Conservation (phyloP, 2,329 filamentous ascomycete species). For the Blumeriella jaapii region DNA sequence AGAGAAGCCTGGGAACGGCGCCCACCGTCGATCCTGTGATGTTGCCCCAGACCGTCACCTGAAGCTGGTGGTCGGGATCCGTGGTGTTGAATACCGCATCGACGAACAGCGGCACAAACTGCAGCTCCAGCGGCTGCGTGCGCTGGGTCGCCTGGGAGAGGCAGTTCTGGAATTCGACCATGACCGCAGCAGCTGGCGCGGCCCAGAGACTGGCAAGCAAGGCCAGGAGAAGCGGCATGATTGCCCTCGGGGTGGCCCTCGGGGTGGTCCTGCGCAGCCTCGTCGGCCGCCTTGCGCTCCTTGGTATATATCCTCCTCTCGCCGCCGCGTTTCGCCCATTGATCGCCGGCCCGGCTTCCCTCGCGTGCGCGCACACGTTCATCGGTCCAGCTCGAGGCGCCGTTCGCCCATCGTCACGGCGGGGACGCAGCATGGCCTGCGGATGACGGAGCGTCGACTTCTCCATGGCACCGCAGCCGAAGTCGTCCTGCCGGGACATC, state of each 20-base stretch:
- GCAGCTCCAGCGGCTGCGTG: constrained; percentile 48
- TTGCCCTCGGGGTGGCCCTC: no score
- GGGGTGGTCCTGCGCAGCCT: constrained; percentile 4
- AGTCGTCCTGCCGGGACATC: no score
- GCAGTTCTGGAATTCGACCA: constrained; percentile 77
- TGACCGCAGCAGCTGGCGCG: constrained; percentile 46
- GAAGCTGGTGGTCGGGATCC: constrained; percentile 51
- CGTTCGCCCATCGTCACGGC: constrained; percentile 17
- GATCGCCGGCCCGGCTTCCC: constrained; percentile 8
- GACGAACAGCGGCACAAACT: constrained; percentile 68
- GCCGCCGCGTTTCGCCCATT: neutral
- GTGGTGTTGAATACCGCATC: constrained; percentile 61
- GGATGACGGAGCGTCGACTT: constrained; percentile 13
- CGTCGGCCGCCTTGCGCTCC: neutral
- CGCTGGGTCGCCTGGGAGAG: constrained; percentile 50
- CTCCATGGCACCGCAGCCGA: constrained; percentile 22
- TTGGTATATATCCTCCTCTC: neutral
- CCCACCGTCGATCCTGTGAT: constrained; percentile 55
- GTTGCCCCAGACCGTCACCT: constrained; percentile 80
- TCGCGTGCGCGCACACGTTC: constrained; percentile 18
- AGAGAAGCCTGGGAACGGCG: constrained; percentile 35
- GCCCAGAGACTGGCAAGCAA: constrained; percentile 20
- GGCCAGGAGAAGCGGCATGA: constrained; percentile 15
- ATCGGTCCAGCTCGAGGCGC: constrained; percentile 9
- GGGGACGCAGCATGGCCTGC: constrained; percentile 16